Percentiles rank a stretch among this genome's conserved stretches.
These are phyloP conservation scores for Macadamia tetraphylla DNA, from an alignment of 164 flowering plant species.

Conservation along the genomic window DNA sequence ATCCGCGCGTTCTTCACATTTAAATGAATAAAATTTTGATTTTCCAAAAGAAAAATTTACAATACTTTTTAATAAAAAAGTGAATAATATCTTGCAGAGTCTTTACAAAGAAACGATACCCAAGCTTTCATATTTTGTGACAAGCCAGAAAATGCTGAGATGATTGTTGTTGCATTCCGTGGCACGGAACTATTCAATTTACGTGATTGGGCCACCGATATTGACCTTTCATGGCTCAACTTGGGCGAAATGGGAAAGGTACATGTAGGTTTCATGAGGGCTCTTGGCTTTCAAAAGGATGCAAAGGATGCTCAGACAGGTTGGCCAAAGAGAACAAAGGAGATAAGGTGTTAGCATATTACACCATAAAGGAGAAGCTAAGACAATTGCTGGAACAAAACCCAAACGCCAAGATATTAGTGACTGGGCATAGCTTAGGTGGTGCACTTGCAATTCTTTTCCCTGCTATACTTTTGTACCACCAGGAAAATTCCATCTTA, in stretches of 20 bases:
- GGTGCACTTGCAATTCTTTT: constrained; percentile 59
- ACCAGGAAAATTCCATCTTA: constrained; percentile 38
- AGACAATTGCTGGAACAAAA: constrained; percentile 23
- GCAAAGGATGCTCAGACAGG: constrained; percentile 20
- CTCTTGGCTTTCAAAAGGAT: constrained; percentile 45
- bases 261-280: constrained; percentile 68
- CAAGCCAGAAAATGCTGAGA: constrained; percentile 21
- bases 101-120: constrained; percentile 25
- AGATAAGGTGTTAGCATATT: constrained; percentile 37
- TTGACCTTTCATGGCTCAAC: constrained; percentile 54
- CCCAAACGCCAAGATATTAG: constrained; percentile 26
- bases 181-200: constrained; percentile 64
- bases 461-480: constrained; percentile 37
- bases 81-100: constrained; percentile 9
- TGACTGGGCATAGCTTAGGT: constrained; percentile 72
- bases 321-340: constrained; percentile 41
- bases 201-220: constrained; percentile 45
- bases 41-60: too few relatives aligned
- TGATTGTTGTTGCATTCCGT: constrained; percentile 54
- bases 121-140: constrained; percentile 44
- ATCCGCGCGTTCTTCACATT: too few relatives aligned
- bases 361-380: constrained; percentile 37
- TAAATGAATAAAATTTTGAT: too few relatives aligned
- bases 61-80: too few relatives aligned
- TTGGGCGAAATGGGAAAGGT: constrained; percentile 40